phyloP scores from a whole-genome alignment of 768 basidiomycete species.

The Leccinum imitatum region DNA sequence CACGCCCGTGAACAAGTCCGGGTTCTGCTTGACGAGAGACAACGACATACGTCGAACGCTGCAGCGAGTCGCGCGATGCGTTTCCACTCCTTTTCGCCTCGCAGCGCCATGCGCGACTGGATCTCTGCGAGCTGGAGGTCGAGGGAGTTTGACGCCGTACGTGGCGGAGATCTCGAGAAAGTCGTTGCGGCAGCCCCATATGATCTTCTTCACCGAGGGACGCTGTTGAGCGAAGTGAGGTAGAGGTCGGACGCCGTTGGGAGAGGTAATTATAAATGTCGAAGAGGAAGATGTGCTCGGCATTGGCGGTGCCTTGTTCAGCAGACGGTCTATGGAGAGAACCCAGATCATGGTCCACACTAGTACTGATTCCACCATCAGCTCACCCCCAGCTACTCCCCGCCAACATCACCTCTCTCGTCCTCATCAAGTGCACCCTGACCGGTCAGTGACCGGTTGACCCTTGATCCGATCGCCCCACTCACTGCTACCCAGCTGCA shows the following conservation, averaged over 20 bases:
- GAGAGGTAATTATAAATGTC: slow-evolving; percentile 23
- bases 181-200: slow-evolving; percentile 45
- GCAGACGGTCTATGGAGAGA: too few relatives aligned
- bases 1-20: slow-evolving; percentile 28
- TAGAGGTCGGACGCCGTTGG: slow-evolving; percentile 11
- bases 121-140: slow-evolving; percentile 45
- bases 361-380: too few relatives aligned
- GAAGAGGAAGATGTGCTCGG: slow-evolving; percentile 36
- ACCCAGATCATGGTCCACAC: too few relatives aligned
- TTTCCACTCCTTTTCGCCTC: slow-evolving; percentile 28
- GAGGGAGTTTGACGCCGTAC: slow-evolving; percentile 32
- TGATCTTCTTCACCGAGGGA: slow-evolving; percentile 34
- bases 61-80: slow-evolving; percentile 28
- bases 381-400: too few relatives aligned
- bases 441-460: too few relatives aligned
- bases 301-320: slow-evolving; percentile 24
- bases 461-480: too few relatives aligned
- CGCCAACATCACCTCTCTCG: too few relatives aligned
- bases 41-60: slow-evolving; percentile 23
- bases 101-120: slow-evolving; percentile 24
- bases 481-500: too few relatives aligned
- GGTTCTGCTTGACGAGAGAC: slow-evolving; percentile 24
- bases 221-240: slow-evolving; percentile 16
- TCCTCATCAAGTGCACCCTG: too few relatives aligned
- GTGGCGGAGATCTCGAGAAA: slow-evolving; percentile 34